Conservation (phyloP, 352 stramenopile species). For the Lagenidium sp. region DNA sequence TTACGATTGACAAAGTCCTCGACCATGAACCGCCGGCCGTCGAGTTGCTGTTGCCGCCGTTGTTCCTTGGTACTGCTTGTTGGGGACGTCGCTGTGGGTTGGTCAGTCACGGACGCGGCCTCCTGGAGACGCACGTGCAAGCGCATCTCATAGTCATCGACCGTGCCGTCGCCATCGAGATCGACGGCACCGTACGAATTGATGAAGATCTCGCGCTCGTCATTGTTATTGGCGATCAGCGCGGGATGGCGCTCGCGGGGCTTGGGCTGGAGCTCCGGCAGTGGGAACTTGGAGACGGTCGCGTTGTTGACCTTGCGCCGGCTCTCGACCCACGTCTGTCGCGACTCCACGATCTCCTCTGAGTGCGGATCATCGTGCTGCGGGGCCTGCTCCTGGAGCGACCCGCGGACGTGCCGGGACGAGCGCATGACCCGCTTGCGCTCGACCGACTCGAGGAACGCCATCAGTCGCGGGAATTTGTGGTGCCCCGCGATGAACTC, state of each 20-base stretch:
- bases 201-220: conserved; percentile 13
- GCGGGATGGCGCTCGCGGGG: conserved; percentile 11
- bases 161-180: conserved; percentile 46
- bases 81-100: background rate
- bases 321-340: conserved; percentile 56
- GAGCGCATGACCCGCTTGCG: conserved; percentile 49
- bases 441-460: conserved; percentile 48
- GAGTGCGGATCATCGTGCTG: conserved; percentile 5
- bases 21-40: conserved; percentile 46
- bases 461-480: conserved; percentile 59
- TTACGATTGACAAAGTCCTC: conserved; percentile 52
- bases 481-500: conserved; percentile 54
- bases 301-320: conserved; percentile 35
- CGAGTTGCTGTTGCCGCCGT: conserved; percentile 30
- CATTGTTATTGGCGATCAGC: conserved; percentile 8
- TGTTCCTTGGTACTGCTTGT: conserved; percentile 1
- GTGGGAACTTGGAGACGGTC: conserved; percentile 28
- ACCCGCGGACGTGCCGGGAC: conserved; percentile 32
- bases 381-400: conserved; percentile 10
- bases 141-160: conserved; percentile 59
- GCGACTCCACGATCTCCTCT: conserved; percentile 4
- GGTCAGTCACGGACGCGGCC: conserved; percentile 6
- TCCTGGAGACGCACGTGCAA: conserved; percentile 39
- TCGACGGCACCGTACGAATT: conserved; percentile 50
- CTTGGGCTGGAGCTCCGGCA: conserved; percentile 39